A percentile compares a stretch with the other conserved stretches of the same genome.
Conservation (phyloP, 2,329 filamentous ascomycete genomes). For the Aspergillus novofumigatus region DNA sequence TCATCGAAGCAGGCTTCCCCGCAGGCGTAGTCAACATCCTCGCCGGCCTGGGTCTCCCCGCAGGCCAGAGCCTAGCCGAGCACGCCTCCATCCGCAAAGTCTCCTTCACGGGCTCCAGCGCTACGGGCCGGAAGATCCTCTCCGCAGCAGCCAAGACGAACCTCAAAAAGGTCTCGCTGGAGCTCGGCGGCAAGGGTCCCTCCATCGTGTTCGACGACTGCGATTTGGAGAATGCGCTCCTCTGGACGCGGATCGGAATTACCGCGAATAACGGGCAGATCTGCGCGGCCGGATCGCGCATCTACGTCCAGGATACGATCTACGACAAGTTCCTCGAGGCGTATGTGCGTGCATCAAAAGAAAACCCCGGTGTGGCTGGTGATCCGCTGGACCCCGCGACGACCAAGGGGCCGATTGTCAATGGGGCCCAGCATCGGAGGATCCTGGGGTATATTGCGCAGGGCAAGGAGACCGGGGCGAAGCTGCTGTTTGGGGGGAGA, state of each 20-base stretch:
- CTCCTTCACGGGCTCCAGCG: conserved; percentile 31
- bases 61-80: conserved; percentile 32
- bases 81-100: conserved; percentile 31
- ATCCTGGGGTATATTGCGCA: conserved; percentile 22
- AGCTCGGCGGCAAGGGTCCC: conserved; percentile 34
- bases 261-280: conserved; percentile 31
- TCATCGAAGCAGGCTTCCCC: conserved; percentile 51
- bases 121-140: conserved; percentile 27
- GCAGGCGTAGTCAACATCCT: conserved; percentile 41
- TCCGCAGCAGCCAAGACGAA: conserved; percentile 27
- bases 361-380: conserved; percentile 38
- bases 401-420: conserved; percentile 23
- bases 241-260: conserved; percentile 28
- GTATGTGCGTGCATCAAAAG: conserved; percentile 49
- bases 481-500: conserved; percentile 22
- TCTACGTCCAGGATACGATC: conserved; percentile 31
- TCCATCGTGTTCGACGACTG: conserved; percentile 33
- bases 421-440: conserved; percentile 17
- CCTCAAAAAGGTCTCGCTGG: conserved; percentile 32
- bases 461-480: conserved; percentile 18
- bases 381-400: conserved; percentile 18
- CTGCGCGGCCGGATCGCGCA: conserved; percentile 28
- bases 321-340: conserved; percentile 28
- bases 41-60: conserved; percentile 48
- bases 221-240: conserved; percentile 28